Conservation (phyloP, 495 filamentous ascomycete species). For the Tetracladium setigerum region DNA sequence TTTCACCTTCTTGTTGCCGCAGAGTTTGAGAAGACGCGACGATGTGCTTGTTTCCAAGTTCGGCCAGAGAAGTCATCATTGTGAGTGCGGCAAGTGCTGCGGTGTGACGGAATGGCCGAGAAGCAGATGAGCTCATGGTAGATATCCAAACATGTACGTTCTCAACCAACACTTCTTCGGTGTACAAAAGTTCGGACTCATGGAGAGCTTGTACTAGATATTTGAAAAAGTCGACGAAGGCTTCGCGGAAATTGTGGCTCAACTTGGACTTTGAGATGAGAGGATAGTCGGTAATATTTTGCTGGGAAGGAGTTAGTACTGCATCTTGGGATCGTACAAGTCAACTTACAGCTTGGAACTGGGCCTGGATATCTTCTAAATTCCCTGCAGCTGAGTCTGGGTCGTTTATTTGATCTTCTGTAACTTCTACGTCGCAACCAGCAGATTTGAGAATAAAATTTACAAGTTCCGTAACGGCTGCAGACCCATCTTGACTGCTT, state of each 20-base stretch:
- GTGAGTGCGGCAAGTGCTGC: constrained; percentile 73
- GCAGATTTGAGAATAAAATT: constrained; percentile 82
- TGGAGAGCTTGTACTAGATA: constrained; percentile 67
- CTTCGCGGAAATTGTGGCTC: constrained; percentile 62
- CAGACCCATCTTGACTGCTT: constrained; percentile 59
- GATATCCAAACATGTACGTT: constrained; percentile 81
- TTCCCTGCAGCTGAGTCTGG: constrained; percentile 66
- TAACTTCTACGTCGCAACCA: constrained; percentile 69
- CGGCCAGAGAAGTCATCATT: constrained; percentile 62
- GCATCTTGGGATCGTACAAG: background rate
- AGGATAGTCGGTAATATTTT: constrained; percentile 85
- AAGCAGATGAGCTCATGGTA: constrained; percentile 72
- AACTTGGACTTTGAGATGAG: constrained; percentile 72
- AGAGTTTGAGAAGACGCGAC: constrained; percentile 63
- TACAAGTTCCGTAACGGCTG: constrained; percentile 72
- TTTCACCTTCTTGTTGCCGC: constrained; percentile 74
- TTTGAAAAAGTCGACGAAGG: constrained; percentile 70
- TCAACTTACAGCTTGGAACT: constrained; percentile 57
- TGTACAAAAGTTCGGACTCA: constrained; percentile 66
- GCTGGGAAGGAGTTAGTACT: constrained; percentile 25
- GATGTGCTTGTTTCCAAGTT: constrained; percentile 52
- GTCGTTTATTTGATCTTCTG: constrained; percentile 73
- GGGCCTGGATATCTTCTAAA: constrained; percentile 70
- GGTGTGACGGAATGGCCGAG: constrained; percentile 88
- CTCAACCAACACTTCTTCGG: constrained; percentile 65